phyloP scores from a whole-genome alignment of 441 rosid genomes.

The Populus hybrid region DNA sequence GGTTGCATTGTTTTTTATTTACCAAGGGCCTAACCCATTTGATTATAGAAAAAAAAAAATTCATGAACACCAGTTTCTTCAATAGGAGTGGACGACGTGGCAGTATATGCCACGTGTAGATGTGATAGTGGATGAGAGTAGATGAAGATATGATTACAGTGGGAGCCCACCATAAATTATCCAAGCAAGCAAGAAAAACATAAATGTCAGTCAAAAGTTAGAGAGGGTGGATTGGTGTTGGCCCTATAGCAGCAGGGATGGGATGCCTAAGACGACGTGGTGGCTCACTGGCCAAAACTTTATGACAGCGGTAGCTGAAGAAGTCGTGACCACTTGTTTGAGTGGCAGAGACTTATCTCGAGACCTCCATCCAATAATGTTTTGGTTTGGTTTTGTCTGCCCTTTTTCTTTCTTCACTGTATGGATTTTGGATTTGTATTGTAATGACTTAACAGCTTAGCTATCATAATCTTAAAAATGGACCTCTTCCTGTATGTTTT shows the following conservation, averaged over 20 bases:
- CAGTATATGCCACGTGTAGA: not conserved
- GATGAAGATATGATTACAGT: not conserved
- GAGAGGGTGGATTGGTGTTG: not conserved
- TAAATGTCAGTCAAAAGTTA: not conserved
- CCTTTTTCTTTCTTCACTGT: too few relatives aligned
- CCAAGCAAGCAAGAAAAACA: not conserved
- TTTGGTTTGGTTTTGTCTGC: too few relatives aligned
- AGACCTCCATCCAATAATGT: not conserved
- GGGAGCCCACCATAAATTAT: not conserved
- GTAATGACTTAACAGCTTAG: not conserved
- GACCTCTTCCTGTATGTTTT: not conserved
- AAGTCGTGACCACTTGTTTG: conserved; percentile 30
- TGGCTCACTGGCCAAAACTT: conserved; percentile 23
- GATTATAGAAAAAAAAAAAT: too few relatives aligned
- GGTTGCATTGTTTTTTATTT: too few relatives aligned
- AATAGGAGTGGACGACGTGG: not conserved
- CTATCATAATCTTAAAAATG: not conserved
- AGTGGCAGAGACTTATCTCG: conserved; percentile 1
- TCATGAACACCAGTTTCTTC: not conserved
- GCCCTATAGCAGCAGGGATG: not conserved
- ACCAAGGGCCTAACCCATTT: not conserved
- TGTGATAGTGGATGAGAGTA: not conserved
- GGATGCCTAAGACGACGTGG: conserved; percentile 28
- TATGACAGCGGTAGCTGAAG: conserved; percentile 1
- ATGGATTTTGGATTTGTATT: not conserved